Conservation (phyloP, 1,284 basidiomycete genomes). For the Amylostereum areolatum region DNA sequence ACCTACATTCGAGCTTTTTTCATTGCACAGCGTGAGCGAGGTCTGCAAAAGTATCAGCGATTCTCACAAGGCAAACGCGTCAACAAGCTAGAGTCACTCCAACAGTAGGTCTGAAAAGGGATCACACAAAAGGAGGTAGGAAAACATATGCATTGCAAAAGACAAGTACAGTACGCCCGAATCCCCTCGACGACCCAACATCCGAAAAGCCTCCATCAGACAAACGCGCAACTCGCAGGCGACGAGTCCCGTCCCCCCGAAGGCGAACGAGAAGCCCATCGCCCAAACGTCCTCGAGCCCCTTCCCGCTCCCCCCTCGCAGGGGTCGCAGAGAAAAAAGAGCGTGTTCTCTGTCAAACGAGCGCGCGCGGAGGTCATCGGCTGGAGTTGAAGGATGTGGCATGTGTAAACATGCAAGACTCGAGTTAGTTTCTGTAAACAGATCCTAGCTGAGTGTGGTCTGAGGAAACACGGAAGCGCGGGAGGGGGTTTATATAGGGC, state of each 20-base stretch:
- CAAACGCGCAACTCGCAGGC: slow-evolving; percentile 65
- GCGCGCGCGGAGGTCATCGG: slow-evolving; percentile 68
- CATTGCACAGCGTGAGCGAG: no score
- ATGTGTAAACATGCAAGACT: slow-evolving; percentile 85
- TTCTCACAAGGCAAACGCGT: no score
- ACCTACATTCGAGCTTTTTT: no score
- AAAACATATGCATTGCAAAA: no score
- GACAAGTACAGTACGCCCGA: no score
- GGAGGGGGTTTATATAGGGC: slow-evolving; percentile 31
- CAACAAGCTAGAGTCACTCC: no score
- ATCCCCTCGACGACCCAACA: not conserved
- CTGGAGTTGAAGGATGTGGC: slow-evolving; percentile 76
- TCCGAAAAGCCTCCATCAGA: slow-evolving; percentile 60
- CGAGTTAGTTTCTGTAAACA: slow-evolving; percentile 87
- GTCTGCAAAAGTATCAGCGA: no score
- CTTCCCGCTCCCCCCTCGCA: slow-evolving; percentile 3
- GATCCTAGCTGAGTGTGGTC: slow-evolving; percentile 88
- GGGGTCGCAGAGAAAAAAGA: slow-evolving; percentile 15
- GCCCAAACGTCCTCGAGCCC: slow-evolving; percentile 75
- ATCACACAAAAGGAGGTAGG: no score
- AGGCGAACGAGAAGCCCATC: slow-evolving; percentile 23
- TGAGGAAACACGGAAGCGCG: slow-evolving; percentile 32
- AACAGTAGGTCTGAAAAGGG: no score
- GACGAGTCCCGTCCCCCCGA: slow-evolving; percentile 28
- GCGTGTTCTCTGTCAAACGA: slow-evolving; percentile 77